Evolutionary conservation across 768 basidiomycete genomes (phyloP), one percentile per base, ranked within the genome.

Genomic region (Strobilomyces echinocephalus): DNA sequence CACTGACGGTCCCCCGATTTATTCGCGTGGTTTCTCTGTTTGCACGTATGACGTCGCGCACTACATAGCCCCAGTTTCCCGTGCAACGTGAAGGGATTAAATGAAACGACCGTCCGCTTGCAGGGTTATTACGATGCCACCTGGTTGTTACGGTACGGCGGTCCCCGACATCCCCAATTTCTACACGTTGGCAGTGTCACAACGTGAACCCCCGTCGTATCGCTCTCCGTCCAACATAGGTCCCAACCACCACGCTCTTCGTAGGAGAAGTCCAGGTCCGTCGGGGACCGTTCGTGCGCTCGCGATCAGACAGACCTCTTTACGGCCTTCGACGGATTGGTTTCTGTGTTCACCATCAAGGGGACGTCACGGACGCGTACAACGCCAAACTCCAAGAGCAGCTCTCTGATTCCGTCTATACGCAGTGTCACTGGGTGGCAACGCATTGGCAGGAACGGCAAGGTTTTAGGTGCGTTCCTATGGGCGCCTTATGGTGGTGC

Each of bases 391-490:
- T 66, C 21, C 61, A 67, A 46, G 47, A 43, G 42, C 46, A 56
- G 5, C 6, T 67, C 6, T 56, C 62, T 33, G 59, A 38, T 14
- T 58, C 57, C 8, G 58, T 61, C 44, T 69, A 67, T 18, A 36
- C 62, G 33, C 59, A 66, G 9, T 77, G 74, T 55, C 46, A 56
- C 18, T 76, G 76, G 24, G 12, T 79, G 75, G 75, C 74, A 76
- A 56, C 72, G 72, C 2, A 62, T 61, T 1, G 67, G 66, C 8
- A 65, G 70, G 7, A 65, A 49, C 7, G 76, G 76, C 5, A 76
- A 72, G 53, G 58, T 71, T 8, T 69, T 30, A n/a, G 66, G 60
- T 44, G 68, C 73, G 7, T 79, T 78, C 53, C 78, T 74, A 31
- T 75, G 77, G 60, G 53, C 60, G 53, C 58, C 3, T 38, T 61